These are phyloP conservation scores for Diospyros lotus DNA, from an alignment of 148 eudicot genomes.

Conservation along the genomic window DNA sequence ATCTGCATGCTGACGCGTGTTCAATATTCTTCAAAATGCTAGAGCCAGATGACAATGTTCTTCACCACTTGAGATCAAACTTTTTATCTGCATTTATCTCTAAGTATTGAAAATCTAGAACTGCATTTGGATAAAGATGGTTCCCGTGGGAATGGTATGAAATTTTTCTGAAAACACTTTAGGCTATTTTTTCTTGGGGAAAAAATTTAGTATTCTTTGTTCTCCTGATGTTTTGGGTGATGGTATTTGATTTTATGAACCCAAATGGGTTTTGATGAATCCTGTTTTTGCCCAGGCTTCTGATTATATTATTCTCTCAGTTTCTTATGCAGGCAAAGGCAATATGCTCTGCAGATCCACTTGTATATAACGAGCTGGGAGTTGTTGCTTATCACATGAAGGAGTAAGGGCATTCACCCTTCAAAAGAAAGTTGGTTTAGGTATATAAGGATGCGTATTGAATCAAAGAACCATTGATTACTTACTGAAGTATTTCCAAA, in stretches of 20 bases:
- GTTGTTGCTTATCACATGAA: conserved; percentile 95
- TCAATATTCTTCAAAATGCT: conserved; percentile 3
- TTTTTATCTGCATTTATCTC: neutral
- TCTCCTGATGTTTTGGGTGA: neutral
- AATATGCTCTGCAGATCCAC: conserved; percentile 90
- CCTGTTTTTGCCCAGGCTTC: conserved; percentile 3
- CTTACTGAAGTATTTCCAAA: conserved; percentile 1
- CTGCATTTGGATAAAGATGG: neutral
- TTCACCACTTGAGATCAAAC: neutral
- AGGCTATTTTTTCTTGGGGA: neutral
- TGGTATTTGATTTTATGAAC: neutral
- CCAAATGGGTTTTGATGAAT: neutral
- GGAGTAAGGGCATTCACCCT: conserved; percentile 52
- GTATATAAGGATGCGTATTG: neutral
- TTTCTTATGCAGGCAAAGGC: conserved; percentile 90
- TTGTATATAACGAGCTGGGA: conserved; percentile 95
- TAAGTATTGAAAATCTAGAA: neutral
- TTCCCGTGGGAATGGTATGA: neutral
- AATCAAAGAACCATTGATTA: neutral
- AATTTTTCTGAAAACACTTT: neutral
- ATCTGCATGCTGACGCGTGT: too few species aligned
- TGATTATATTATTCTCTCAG: conserved; percentile 40
- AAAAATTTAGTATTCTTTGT: neutral
- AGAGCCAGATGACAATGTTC: neutral
- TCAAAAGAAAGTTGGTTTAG: neutral